Conservation (phyloP, 2,329 filamentous ascomycete species). For the Aureobasidium sp. region DNA sequence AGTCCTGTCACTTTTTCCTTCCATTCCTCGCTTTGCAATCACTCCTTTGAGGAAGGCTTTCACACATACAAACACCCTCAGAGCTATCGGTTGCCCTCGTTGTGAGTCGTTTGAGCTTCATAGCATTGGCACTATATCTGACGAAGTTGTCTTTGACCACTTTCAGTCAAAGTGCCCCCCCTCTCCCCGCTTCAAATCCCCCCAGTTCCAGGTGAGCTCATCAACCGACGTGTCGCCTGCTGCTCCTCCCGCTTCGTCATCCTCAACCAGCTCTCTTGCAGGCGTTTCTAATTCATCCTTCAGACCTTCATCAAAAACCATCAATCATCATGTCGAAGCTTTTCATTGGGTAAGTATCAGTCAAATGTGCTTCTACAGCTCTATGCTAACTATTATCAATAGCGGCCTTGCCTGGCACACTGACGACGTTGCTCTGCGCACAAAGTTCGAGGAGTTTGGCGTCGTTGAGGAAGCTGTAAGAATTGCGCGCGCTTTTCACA, state of each 20-base stretch:
- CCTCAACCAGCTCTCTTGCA: slow-evolving; percentile 12
- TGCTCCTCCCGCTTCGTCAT: slow-evolving; percentile 9
- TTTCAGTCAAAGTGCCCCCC: slow-evolving; percentile 4
- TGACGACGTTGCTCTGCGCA: slow-evolving; percentile 75
- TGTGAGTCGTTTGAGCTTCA: slow-evolving; percentile 11
- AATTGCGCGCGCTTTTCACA: slow-evolving; percentile 29
- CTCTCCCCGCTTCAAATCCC: background rate
- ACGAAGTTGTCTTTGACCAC: background rate
- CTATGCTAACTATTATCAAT: slow-evolving; percentile 15
- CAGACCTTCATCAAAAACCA: slow-evolving; percentile 9
- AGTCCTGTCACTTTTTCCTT: background rate
- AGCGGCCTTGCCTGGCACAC: slow-evolving; percentile 99
- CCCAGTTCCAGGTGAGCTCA: slow-evolving; percentile 12
- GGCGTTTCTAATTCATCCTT: background rate
- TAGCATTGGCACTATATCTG: background rate
- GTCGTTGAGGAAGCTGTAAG: slow-evolving; percentile 90
- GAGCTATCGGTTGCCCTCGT: background rate
- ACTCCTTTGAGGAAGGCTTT: too few relatives aligned
- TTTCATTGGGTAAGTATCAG: slow-evolving; percentile 72
- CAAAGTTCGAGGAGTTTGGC: slow-evolving; percentile 91
- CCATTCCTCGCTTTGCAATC: slow-evolving; percentile 8
- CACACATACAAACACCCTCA: background rate
- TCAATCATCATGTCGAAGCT: slow-evolving; percentile 71
- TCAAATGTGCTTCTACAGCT: background rate
- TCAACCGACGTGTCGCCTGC: slow-evolving; percentile 12